phyloP scores from a whole-genome alignment of 1,139 yeast species.

The Diutina pseudorugosa region DNA sequence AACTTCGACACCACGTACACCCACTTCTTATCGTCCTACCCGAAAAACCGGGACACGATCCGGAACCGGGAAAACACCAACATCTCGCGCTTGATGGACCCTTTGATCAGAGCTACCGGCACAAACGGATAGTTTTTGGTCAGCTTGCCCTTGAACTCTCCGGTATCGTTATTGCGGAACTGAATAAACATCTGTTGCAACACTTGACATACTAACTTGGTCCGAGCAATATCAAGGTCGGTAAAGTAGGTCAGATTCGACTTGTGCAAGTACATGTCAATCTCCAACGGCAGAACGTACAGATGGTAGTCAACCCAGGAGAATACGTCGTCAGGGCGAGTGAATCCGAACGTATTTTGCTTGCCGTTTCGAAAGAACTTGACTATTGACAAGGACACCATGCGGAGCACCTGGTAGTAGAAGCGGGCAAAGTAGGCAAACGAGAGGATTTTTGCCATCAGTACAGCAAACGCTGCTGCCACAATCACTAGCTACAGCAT shows the following conservation, averaged over 20 bases:
- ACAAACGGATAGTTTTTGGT: constrained; percentile 43
- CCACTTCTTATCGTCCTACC: constrained; percentile 82
- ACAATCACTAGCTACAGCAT: neutral
- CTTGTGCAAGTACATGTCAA: constrained; percentile 81
- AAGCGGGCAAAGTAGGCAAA: constrained; percentile 56
- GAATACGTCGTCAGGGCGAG: constrained; percentile 5
- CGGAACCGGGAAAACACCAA: constrained; percentile 48
- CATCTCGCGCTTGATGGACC: constrained; percentile 63
- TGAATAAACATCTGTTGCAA: constrained; percentile 25
- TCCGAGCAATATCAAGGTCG: constrained; percentile 76
- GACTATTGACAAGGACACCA: constrained; percentile 25
- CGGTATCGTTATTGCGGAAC: constrained; percentile 24
- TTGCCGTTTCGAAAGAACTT: constrained; percentile 14
- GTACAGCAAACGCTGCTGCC: neutral
- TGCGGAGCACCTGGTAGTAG: constrained; percentile 31
- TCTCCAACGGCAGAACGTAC: constrained; percentile 65
- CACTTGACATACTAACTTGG: constrained; percentile 43
- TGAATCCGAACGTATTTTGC: constrained; percentile 23
- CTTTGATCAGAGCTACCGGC: constrained; percentile 67
- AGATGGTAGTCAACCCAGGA: constrained; percentile 11
- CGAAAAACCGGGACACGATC: constrained; percentile 47
- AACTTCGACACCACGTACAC: constrained; percentile 59
- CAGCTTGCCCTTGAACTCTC: constrained; percentile 16
- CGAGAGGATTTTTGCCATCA: constrained; percentile 45
- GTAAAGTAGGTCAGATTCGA: constrained; percentile 74